Base-by-base conservation (phyloP, 148 eudicot species). In the Rhododendron kiyosumense region DNA sequence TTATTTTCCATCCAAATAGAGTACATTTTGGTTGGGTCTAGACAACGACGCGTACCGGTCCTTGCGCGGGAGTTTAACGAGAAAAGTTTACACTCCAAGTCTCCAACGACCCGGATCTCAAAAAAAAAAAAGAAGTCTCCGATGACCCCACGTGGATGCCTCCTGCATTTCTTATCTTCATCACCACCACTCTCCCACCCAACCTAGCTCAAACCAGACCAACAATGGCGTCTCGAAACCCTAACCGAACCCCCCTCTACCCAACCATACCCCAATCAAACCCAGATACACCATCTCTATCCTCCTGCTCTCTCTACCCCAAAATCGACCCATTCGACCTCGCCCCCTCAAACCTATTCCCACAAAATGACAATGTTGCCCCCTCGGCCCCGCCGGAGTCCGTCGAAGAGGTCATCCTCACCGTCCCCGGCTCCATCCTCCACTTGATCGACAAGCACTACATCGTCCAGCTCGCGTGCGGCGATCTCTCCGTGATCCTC, bases 381-480 rank as follows among this genome's bases (percentile, higher is more conserved):
- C 91, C 93, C 1, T 91, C 93, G 41, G 96, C 94, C 30, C 97
- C 97, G 5, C 92, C 88, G 6, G 89, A 86, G 18, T 89, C 94
- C 18, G 78, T 80, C 0, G 95, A 93, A 79, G 94, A 94, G 69
- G 52, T 84, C 41, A 83, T 92, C 20, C 87, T 94, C 61, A 76
- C 90, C 28, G 69, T 96, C 67, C 94, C 98, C 0, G 96, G 96
- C 75, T 92, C 96, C 0, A 87, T 94, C 36, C 89, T 94, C 67
- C 96, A 96, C 86, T 78, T 96, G 30, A 96, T 96, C 81, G 98
- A 96, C 80, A 90, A 82, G n/a, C 87, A 93, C 13, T 92, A 89
- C 94, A 93, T 95, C 81, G 92, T 96, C 36, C 94, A 94, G 89
- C 98, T 96, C 8, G 96, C 93, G 9, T 85, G 86, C 63, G 98